These are phyloP conservation scores for Oidiodendron maius DNA, from an alignment of 495 filamentous ascomycete species.

Conservation along the genomic window DNA sequence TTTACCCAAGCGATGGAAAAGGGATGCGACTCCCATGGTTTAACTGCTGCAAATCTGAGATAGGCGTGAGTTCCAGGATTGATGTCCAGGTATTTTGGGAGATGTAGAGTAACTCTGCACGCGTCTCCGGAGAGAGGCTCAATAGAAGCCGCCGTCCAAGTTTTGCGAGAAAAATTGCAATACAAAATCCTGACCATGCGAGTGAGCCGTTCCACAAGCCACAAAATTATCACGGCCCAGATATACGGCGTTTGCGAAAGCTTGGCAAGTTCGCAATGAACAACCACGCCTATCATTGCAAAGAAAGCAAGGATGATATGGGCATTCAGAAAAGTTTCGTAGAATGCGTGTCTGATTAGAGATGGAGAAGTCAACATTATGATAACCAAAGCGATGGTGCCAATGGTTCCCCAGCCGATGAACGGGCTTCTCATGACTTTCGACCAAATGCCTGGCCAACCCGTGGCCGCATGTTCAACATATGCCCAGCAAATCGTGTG, in stretches of 20 bases:
- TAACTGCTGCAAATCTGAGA: conserved; percentile 71
- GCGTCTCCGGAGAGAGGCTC: conserved; percentile 78
- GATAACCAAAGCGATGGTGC: conserved; percentile 49
- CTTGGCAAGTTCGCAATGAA: conserved; percentile 60
- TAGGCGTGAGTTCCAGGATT: conserved; percentile 84
- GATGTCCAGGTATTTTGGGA: conserved; percentile 72
- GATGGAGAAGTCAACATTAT: conserved; percentile 61
- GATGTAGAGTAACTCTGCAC: conserved; percentile 71
- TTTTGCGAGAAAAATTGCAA: conserved; percentile 55
- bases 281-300: conserved; percentile 58
- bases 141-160: conserved; percentile 64
- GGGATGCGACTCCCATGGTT: conserved; percentile 81
- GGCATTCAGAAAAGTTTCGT: conserved; percentile 84
- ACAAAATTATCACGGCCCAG: conserved; percentile 61
- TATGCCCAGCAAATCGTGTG: conserved; percentile 73
- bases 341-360: conserved; percentile 85
- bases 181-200: conserved; percentile 65
- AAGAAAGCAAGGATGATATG: conserved; percentile 68
- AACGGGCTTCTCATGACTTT: conserved; percentile 47
- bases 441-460: conserved; percentile 53
- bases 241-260: conserved; percentile 62
- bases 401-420: conserved; percentile 44
- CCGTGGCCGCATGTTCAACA: conserved; percentile 57
- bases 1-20: conserved; percentile 88
- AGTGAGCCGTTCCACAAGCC: conserved; percentile 67